Evolutionary conservation across 441 rosid genomes (phyloP), one percentile per base, ranked within the genome.

Genomic region (Flueggea neowawraea): DNA sequence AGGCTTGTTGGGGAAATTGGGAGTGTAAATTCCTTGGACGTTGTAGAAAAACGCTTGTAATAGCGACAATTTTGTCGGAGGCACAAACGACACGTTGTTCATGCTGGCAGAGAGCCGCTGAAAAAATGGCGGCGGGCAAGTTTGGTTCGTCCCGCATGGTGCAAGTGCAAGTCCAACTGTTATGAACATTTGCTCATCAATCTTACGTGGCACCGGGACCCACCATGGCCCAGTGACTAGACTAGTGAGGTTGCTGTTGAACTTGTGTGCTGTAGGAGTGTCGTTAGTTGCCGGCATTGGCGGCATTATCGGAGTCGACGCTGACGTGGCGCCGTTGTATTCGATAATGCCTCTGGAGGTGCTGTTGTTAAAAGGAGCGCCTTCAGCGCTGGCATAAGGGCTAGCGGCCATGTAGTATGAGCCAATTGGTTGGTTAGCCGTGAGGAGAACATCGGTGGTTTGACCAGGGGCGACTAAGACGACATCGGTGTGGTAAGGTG

Each of bases 351-450:
- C 99, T 12, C 89, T 75, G 0, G 97, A 84, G 58, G 97, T 83
- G 0, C 87, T 85, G 73, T 73, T 80, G 12, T 66, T 79, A 33
- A 80, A 82, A 0, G 63, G 53, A 5, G 63, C 52, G 10, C 49
- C 53, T 0, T 69, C 61, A 5, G 82, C 85, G 6, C 88, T 90
- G 2, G 56, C 65, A 58, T 91, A 94, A 0, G 96, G 73, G 54
- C 69, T 77, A 6, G 95, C 97, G 0, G 92, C 96, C 86, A 94
- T 94, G 77, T 83, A 89, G 65, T 91, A 94, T 3, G 93, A 85
- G 2, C 87, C 87, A 0, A 76, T 61, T 0, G 78, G 66, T 51
- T 91, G 90, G 63, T 91, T 77, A n/a, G 91, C 81, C 10, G 61
- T 48, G 61, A 94, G 80, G 14, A 94, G 79, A n/a, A 76, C 87